These are phyloP conservation scores for Podaxis sp. DNA, from an alignment of 768 basidiomycete species.

Conservation along the genomic window DNA sequence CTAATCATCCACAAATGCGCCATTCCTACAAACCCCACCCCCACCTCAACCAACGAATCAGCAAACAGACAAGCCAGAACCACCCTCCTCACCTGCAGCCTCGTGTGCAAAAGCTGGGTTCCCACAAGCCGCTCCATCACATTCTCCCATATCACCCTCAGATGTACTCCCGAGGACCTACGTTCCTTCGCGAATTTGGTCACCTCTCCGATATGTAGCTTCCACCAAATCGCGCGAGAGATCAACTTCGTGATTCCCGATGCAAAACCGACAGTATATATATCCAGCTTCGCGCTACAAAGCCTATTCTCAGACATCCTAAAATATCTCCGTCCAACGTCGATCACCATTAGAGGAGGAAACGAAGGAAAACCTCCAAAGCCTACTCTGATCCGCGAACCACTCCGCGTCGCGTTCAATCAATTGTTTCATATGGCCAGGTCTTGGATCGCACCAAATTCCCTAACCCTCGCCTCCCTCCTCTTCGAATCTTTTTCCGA, in stretches of 20 bases:
- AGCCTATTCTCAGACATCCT: background rate
- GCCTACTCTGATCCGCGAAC: background rate
- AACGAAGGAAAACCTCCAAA: background rate
- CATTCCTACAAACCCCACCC: background rate
- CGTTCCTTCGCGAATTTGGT: background rate
- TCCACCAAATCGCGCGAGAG: background rate
- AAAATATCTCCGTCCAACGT: background rate
- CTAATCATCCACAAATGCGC: background rate
- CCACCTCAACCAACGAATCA: background rate
- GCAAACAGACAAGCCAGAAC: background rate
- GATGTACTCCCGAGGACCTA: background rate
- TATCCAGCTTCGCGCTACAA: background rate
- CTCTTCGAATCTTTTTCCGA: constrained; percentile 1
- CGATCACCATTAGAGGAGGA: background rate
- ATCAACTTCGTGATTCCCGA: background rate
- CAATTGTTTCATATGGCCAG: background rate
- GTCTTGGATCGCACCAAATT: background rate
- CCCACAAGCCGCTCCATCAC: constrained; percentile 8
- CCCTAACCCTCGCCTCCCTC: background rate
- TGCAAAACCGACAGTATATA: background rate
- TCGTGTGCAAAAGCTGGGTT: constrained; percentile 22
- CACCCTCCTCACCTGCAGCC: constrained; percentile 17
- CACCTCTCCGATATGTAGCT: background rate
- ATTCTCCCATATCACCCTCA: background rate
- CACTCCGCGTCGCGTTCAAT: background rate